These are phyloP conservation scores for Botryotinia convoluta DNA, from an alignment of 2,329 filamentous ascomycete genomes.

Conservation along the genomic window DNA sequence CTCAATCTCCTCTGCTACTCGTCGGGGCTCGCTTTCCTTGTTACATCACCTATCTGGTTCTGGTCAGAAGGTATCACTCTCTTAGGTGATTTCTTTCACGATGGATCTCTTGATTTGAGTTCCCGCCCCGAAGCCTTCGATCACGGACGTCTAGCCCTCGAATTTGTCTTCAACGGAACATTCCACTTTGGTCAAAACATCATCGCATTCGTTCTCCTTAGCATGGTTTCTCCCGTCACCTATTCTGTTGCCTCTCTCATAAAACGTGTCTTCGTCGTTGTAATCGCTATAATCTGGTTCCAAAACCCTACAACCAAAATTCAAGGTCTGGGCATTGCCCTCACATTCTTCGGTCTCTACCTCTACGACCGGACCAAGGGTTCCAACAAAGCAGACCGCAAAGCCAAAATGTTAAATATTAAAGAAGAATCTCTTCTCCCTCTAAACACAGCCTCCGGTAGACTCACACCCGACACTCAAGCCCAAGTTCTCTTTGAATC, in stretches of 20 bases:
- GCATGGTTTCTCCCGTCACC: slow-evolving; percentile 91
- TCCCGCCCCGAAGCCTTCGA: slow-evolving; percentile 63
- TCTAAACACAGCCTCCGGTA: slow-evolving; percentile 19
- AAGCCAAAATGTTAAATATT: slow-evolving; percentile 64
- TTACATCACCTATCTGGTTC: slow-evolving; percentile 90
- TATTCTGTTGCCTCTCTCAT: slow-evolving; percentile 96
- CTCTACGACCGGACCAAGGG: slow-evolving; percentile 92
- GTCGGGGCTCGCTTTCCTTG: slow-evolving; percentile 84
- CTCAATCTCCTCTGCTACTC: slow-evolving; percentile 96
- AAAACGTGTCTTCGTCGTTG: slow-evolving; percentile 95
- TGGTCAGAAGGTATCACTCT: slow-evolving; percentile 82
- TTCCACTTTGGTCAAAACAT: slow-evolving; percentile 98
- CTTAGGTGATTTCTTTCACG: slow-evolving; percentile 72
- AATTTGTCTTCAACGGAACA: slow-evolving; percentile 94
- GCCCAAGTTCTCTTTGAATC: slow-evolving; percentile 17
- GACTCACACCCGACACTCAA: slow-evolving; percentile 19
- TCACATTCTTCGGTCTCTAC: slow-evolving; percentile 91
- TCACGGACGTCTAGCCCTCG: slow-evolving; percentile 70
- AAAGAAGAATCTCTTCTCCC: slow-evolving; percentile 38
- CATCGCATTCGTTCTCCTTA: slow-evolving; percentile 86
- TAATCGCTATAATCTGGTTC: slow-evolving; percentile 95
- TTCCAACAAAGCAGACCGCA: slow-evolving; percentile 81
- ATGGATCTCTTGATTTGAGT: slow-evolving; percentile 69
- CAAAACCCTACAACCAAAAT: slow-evolving; percentile 79
- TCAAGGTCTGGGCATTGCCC: slow-evolving; percentile 78